phyloP scores from a whole-genome alignment of 257 asterid species.

The Nyctanthes arbortristis region DNA sequence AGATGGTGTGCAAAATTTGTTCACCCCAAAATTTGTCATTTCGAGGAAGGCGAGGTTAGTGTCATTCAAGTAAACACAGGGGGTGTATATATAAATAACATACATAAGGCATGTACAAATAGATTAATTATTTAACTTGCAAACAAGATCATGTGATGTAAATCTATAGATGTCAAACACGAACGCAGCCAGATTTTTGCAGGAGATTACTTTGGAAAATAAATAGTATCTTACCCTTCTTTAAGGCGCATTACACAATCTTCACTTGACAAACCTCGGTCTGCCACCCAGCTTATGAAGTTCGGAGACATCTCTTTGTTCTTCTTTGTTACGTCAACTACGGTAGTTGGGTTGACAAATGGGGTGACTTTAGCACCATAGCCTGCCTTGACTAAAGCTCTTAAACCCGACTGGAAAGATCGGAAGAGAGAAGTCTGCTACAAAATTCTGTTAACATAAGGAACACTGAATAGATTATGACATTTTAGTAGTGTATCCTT shows the following conservation, averaged over 20 bases:
- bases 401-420: conserved; percentile 61
- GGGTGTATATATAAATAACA: no score
- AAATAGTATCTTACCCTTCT: conserved; percentile 43
- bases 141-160: not conserved
- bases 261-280: conserved; percentile 54
- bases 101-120: not conserved
- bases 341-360: conserved; percentile 47
- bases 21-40: no score
- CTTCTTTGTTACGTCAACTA: conserved; percentile 38
- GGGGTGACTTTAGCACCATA: conserved; percentile 61
- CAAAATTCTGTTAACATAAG: conserved; percentile 44
- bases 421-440: conserved; percentile 63
- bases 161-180: not conserved
- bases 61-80: no score
- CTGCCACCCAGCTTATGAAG: conserved; percentile 53
- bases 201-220: not conserved
- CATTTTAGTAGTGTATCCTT: not conserved
- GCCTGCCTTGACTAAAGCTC: conserved; percentile 72
- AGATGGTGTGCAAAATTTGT: no score
- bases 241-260: conserved; percentile 57
- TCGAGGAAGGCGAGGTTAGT: no score
- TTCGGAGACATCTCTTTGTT: conserved; percentile 51
- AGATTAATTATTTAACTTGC: not conserved
- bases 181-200: not conserved
- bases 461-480: conserved; percentile 1